Evolutionary conservation across 345 rosid species (phyloP).

Genomic region (Aquilaria sinensis): DNA sequence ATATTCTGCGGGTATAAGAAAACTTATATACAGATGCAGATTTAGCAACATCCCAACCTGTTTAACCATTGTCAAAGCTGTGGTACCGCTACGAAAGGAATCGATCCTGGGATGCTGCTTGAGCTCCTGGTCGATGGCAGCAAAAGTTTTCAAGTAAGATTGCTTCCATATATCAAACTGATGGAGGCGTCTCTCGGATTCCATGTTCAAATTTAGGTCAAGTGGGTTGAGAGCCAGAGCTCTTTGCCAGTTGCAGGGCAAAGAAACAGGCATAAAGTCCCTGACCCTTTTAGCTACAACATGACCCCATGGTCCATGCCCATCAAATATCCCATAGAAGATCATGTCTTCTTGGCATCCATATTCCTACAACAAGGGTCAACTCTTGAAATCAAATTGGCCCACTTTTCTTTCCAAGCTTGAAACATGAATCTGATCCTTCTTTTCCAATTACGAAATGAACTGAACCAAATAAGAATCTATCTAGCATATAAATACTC

Average conservation of each 20-base stretch:
- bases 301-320: conserved; percentile 98
- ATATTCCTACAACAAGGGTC: conserved; percentile 40
- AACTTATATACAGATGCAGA: no score
- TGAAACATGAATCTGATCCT: no score
- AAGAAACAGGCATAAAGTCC: conserved; percentile 43
- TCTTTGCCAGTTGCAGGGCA: conserved; percentile 80
- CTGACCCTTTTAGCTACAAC: conserved; percentile 54
- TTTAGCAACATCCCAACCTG: conserved; percentile 37
- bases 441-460: background rate
- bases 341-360: conserved; percentile 86
- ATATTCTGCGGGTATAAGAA: no score
- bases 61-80: conserved; percentile 68
- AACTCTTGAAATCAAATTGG: no score
- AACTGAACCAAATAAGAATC: conserved; percentile 2
- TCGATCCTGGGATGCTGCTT: conserved; percentile 51
- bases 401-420: no score
- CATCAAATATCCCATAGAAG: conserved; percentile 87
- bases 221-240: conserved; percentile 36
- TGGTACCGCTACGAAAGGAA: conserved; percentile 67
- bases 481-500: background rate
- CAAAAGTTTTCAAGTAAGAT: conserved; percentile 59
- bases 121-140: conserved; percentile 66
- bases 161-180: conserved; percentile 68
- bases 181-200: conserved; percentile 16
- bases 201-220: conserved; percentile 22